Base-by-base conservation (phyloP, 2,329 filamentous ascomycete species). In the Alternaria arbusti region DNA sequence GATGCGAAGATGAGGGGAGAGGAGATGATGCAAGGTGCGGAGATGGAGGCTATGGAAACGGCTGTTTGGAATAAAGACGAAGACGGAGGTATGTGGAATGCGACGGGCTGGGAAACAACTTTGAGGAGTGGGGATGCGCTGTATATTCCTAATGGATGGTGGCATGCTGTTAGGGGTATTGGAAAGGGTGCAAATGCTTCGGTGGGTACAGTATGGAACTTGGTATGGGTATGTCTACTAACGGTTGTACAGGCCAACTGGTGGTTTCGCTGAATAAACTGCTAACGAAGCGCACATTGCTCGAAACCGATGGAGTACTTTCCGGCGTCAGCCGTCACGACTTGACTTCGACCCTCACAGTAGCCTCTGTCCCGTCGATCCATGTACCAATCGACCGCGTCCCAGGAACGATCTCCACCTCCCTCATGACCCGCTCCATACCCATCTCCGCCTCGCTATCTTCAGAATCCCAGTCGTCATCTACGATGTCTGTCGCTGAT, bases 11-110 rank as follows among this genome's bases (percentile, higher is more conserved):
- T 97, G 69, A 86, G 94, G 60, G 91, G 92, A 0, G 86, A 90
- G 11, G 94, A 97, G 76, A 97, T 98, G 94, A 97, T 98, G 94
- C 85, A 89, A 55, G 94, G 94, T 0, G 80, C 82, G 2, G 93
- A 97, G 80, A 89, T 89, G 68, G 79, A 83, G 20, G 82, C 85
- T 3, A 79, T 97, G 13, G 88, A 94, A 67, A 81, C 86, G 1
- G 88, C 86, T 4, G 85, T 97, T 3, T 98, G 95, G 96, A 81
- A 79, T 12, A 55, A 65, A 3, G 69, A 71, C n/a, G 49, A 49
- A n/a, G 36, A 26, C 20, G 54, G 13, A n/a, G 9, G 8, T 9
- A 20, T 46, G 4, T 74, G 43, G 7, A 56, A 54, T 12, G 57
- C 61, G 13, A 64, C 63, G 8, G 76, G 78, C 6, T 66, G 71